Conservation (phyloP, 306 rosid species). For the Prunus dulcis region DNA sequence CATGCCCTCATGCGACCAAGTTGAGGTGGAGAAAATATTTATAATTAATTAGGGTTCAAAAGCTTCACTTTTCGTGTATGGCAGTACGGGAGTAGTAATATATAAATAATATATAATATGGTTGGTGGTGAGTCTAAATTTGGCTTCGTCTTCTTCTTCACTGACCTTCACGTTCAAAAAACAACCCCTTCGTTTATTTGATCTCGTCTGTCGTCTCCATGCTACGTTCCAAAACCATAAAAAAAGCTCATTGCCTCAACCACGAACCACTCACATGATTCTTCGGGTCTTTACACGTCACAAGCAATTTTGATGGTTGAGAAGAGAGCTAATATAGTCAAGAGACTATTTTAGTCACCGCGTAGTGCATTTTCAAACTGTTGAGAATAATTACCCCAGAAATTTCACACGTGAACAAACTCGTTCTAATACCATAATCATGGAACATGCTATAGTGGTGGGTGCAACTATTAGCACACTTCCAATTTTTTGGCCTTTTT, state of each 20-base stretch:
- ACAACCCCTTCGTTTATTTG: neutral
- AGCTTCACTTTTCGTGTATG: neutral
- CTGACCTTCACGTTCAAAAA: neutral
- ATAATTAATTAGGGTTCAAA: neutral
- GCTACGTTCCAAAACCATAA: constrained; percentile 2
- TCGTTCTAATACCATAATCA: too few relatives aligned
- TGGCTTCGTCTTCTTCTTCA: constrained; percentile 7
- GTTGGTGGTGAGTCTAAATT: constrained; percentile 21
- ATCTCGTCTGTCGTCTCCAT: neutral
- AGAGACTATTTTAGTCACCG: neutral
- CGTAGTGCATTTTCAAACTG: neutral
- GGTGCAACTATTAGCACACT: too few relatives aligned
- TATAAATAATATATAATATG: neutral
- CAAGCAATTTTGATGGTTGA: constrained; percentile 10
- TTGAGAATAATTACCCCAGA: too few relatives aligned
- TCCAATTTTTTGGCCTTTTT: too few relatives aligned
- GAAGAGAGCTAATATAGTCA: neutral
- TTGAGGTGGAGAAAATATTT: neutral
- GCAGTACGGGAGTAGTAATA: neutral
- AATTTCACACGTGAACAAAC: too few relatives aligned
- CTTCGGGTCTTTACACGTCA: neutral
- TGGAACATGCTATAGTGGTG: too few relatives aligned
- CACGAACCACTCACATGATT: constrained; percentile 11
- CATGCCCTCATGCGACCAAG: too few relatives aligned
- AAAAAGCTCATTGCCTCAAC: neutral